A percentile compares a stretch with the other conserved stretches of the same genome.
These are phyloP conservation scores for Hemileccinum impolitum DNA, from an alignment of 768 basidiomycete species.

Conservation along the genomic window DNA sequence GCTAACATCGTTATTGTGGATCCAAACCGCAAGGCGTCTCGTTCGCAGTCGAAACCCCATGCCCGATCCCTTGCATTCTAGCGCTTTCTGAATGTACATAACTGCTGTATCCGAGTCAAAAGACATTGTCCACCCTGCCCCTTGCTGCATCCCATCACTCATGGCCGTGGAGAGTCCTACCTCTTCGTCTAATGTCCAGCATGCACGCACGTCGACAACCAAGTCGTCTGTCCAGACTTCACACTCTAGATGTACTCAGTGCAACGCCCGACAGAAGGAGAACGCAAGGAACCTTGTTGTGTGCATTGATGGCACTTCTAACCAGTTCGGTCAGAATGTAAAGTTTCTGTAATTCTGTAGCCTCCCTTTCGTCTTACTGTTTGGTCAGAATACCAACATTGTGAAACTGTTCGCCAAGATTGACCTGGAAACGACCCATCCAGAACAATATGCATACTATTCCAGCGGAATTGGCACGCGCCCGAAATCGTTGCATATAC, in stretches of 20 bases:
- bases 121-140: neutral
- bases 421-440: slow-evolving; percentile 12
- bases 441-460: slow-evolving; percentile 34
- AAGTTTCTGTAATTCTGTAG: neutral
- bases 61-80: neutral
- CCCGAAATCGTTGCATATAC: slow-evolving; percentile 24
- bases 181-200: neutral
- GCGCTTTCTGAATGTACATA: slow-evolving; percentile 6
- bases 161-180: neutral
- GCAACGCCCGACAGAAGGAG: slow-evolving; percentile 9
- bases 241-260: slow-evolving; percentile 9
- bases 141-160: neutral
- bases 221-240: neutral
- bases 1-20: neutral
- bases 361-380: slow-evolving; percentile 2
- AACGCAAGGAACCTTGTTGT: slow-evolving; percentile 21
- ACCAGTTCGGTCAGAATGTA: slow-evolving; percentile 22
- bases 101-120: neutral
- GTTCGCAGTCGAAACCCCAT: neutral
- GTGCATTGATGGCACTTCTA: slow-evolving; percentile 25
- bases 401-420: slow-evolving; percentile 34
- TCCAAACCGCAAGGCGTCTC: neutral
- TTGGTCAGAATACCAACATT: slow-evolving; percentile 36
- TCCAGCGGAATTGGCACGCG: slow-evolving; percentile 39
- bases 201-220: neutral